A percentile compares a stretch with the other conserved stretches of the same genome.
Conservation (phyloP, 352 stramenopile species). For the Globisporangium echinulatum region DNA sequence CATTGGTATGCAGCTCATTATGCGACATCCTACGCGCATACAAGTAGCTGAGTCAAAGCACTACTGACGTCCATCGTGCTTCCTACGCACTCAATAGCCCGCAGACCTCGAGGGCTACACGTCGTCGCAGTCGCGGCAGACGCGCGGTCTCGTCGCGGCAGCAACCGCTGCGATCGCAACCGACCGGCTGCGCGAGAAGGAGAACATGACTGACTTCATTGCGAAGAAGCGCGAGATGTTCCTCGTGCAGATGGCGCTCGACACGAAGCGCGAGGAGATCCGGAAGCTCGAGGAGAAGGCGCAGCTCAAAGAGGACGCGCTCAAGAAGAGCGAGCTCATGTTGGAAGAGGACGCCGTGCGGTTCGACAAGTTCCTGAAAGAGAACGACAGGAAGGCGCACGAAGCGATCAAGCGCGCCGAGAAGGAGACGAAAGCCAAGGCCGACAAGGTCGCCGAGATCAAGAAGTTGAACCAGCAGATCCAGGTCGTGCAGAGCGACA, state of each 20-base stretch:
- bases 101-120: constrained; percentile 45
- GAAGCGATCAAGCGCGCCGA: constrained; percentile 93
- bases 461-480: constrained; percentile 95
- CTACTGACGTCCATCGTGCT: not conserved
- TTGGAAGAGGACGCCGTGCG: constrained; percentile 93
- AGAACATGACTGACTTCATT: constrained; percentile 95
- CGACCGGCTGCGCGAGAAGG: constrained; percentile 88
- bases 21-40: too few species aligned
- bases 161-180: constrained; percentile 78
- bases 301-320: constrained; percentile 91
- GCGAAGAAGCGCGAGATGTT: constrained; percentile 97
- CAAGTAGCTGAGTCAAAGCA: not conserved
- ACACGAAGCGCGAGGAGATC: constrained; percentile 96
- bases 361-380: constrained; percentile 96
- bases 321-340: constrained; percentile 95
- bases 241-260: constrained; percentile 92
- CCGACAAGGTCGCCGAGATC: constrained; percentile 93
- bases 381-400: constrained; percentile 96
- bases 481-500: constrained; percentile 90
- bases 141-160: constrained; percentile 65
- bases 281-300: constrained; percentile 95
- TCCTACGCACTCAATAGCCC: constrained; percentile 14
- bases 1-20: not conserved
- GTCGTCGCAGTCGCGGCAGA: constrained; percentile 66
- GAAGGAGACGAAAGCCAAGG: constrained; percentile 92